phyloP scores from a whole-genome alignment of 495 filamentous ascomycete genomes.

The Halenospora varia region DNA sequence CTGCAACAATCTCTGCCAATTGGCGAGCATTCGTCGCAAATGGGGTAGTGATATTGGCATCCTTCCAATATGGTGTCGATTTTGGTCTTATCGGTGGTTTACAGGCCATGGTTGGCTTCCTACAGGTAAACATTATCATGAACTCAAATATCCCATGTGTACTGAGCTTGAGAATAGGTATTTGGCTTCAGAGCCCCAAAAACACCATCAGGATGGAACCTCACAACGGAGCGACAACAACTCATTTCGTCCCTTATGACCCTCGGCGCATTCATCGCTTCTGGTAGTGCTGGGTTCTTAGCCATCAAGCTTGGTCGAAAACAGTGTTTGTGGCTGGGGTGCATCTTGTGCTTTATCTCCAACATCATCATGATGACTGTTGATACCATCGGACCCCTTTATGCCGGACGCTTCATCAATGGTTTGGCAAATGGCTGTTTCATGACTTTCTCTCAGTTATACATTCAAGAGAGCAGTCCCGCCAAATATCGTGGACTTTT shows the following conservation, averaged over 20 bases:
- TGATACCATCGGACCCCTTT: slow-evolving; percentile 45
- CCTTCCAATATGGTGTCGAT: slow-evolving; percentile 40
- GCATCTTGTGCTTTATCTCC: slow-evolving; percentile 42
- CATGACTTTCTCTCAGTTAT: slow-evolving; percentile 58
- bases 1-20: neutral
- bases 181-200: slow-evolving; percentile 2
- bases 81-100: slow-evolving; percentile 58
- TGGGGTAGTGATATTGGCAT: slow-evolving; percentile 8
- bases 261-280: slow-evolving; percentile 54
- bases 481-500: slow-evolving; percentile 11
- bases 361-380: slow-evolving; percentile 55
- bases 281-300: slow-evolving; percentile 48
- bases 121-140: slow-evolving; percentile 29
- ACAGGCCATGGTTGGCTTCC: slow-evolving; percentile 56
- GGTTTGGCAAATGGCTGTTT: slow-evolving; percentile 54
- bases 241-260: slow-evolving; percentile 56
- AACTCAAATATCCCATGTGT: slow-evolving; percentile 37
- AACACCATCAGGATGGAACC: neutral
- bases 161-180: slow-evolving; percentile 47
- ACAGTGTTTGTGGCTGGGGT: slow-evolving; percentile 44
- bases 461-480: slow-evolving; percentile 41
- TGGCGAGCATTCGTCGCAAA: neutral
- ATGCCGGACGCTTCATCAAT: slow-evolving; percentile 51
- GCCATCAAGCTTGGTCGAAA: slow-evolving; percentile 44
- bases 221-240: slow-evolving; percentile 34